Conservation (phyloP, 768 basidiomycete genomes). For the Kwoniella bestiolae region DNA sequence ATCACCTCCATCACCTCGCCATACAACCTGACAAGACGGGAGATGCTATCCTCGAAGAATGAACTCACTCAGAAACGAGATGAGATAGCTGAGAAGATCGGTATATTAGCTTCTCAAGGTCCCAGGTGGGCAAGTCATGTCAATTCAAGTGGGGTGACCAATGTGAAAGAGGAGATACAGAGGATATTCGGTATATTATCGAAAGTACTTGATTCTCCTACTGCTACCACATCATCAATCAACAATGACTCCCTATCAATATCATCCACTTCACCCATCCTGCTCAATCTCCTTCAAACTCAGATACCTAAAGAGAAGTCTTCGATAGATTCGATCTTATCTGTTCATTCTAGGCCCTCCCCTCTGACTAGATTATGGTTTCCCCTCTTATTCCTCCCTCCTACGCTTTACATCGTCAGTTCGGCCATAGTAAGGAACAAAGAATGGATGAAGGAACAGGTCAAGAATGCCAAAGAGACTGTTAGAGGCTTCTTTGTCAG, state of each 20-base stretch:
- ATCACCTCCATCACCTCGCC: slow-evolving; percentile 45
- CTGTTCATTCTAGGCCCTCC: slow-evolving; percentile 69
- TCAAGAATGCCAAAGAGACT: slow-evolving; percentile 69
- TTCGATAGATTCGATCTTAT: slow-evolving; percentile 50
- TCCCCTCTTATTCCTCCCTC: slow-evolving; percentile 74
- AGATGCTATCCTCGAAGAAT: slow-evolving; percentile 48
- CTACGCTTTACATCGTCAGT: slow-evolving; percentile 65
- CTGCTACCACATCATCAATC: slow-evolving; percentile 22
- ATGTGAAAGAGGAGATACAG: slow-evolving; percentile 39
- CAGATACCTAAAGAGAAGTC: slow-evolving; percentile 53
- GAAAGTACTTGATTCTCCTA: slow-evolving; percentile 41
- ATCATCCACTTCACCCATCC: slow-evolving; percentile 27
- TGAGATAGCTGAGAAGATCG: slow-evolving; percentile 42
- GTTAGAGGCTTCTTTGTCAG: slow-evolving; percentile 72
- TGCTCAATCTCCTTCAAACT: slow-evolving; percentile 46
- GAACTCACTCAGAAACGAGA: slow-evolving; percentile 44
- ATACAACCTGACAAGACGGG: slow-evolving; percentile 50
- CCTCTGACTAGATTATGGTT: slow-evolving; percentile 78
- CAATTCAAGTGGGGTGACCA: slow-evolving; percentile 4
- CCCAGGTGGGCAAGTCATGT: slow-evolving; percentile 40
- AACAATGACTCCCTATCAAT: slow-evolving; percentile 15
- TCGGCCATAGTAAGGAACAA: slow-evolving; percentile 67
- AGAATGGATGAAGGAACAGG: slow-evolving; percentile 64
- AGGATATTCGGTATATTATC: slow-evolving; percentile 46
- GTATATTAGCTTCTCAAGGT: slow-evolving; percentile 48